Percentiles rank a stretch among this genome's conserved stretches.
phyloP scores from a whole-genome alignment of 2,329 filamentous ascomycete species.

The Neopestalotiopsis sp. region DNA sequence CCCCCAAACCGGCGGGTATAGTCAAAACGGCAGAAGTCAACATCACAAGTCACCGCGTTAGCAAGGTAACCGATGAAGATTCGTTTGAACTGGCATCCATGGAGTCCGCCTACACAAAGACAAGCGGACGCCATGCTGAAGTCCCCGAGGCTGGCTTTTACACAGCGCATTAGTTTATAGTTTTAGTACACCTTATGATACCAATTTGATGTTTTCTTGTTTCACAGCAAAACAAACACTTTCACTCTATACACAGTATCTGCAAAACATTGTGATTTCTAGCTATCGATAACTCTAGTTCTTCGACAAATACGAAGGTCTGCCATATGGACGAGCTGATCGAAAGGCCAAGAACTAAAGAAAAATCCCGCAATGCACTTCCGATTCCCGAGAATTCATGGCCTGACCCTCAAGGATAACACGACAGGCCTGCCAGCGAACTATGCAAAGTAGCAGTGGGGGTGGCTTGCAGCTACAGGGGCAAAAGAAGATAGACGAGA shows the following conservation, averaged over 20 bases:
- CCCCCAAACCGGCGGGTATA: constrained; percentile 28
- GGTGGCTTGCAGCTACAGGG: constrained; percentile 1
- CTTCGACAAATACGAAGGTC: not conserved
- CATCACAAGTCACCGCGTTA: constrained; percentile 30
- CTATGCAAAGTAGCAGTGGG: no score
- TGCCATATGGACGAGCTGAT: not conserved
- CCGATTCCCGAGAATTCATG: constrained; percentile 8
- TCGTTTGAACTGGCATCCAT: constrained; percentile 25
- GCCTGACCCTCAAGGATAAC: not conserved
- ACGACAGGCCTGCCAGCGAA: not conserved
- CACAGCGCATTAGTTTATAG: constrained; percentile 4
- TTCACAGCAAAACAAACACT: not conserved
- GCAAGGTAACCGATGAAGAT: constrained; percentile 19
- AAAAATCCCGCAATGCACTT: constrained; percentile 8
- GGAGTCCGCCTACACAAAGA: constrained; percentile 8
- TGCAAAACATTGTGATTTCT: not conserved
- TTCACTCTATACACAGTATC: not conserved
- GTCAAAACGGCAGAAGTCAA: constrained; percentile 39
- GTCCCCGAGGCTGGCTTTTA: constrained; percentile 4
- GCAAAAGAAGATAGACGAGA: constrained; percentile 1
- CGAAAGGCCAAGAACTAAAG: not conserved
- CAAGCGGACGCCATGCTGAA: not conserved
- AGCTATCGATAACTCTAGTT: no score
- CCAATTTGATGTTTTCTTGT: constrained; percentile 7
- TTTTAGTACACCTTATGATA: not conserved